Percentiles rank a stretch among this genome's conserved stretches.
Conservation (phyloP, 352 stramenopile species). For the Pythium aquatile region DNA sequence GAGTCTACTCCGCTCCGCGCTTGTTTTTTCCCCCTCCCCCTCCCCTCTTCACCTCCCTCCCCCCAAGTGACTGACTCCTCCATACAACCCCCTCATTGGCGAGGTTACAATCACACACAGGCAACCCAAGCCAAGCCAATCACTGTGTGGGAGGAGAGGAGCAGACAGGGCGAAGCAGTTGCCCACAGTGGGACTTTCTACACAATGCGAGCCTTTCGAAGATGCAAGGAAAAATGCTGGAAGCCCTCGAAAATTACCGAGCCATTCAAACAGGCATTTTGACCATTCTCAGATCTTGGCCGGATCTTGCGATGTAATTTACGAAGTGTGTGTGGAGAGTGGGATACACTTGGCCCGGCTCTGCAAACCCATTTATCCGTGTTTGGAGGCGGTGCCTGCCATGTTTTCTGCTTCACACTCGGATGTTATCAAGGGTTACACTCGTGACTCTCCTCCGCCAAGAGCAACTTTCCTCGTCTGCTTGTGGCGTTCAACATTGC, state of each 20-base stretch:
- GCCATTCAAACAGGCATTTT: slow-evolving; percentile 2
- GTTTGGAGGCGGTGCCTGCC: neutral
- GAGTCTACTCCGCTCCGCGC: neutral
- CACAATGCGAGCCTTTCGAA: neutral
- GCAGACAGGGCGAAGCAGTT: slow-evolving; percentile 5
- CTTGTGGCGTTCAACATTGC: slow-evolving; percentile 2
- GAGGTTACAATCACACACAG: slow-evolving; percentile 17
- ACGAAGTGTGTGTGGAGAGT: neutral
- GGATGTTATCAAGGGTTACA: slow-evolving; percentile 5
- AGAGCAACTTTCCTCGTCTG: slow-evolving; percentile 2
- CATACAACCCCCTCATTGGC: neutral
- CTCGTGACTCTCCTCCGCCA: neutral
- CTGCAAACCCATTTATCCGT: neutral
- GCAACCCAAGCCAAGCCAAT: slow-evolving; percentile 14
- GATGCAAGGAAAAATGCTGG: too few species aligned
- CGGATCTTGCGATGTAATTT: slow-evolving; percentile 5
- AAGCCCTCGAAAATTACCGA: slow-evolving; percentile 1
- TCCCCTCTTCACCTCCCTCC: neutral
- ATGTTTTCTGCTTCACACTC: too few species aligned
- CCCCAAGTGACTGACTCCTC: slow-evolving; percentile 13
- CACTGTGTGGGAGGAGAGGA: neutral
- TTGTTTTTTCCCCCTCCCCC: slow-evolving; percentile 18
- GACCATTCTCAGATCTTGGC: slow-evolving; percentile 5
- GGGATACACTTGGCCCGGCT: neutral
- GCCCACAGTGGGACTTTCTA: neutral